These are phyloP conservation scores for Tetrahymena borealis DNA, from an alignment of 73 alveolate genomes.

Conservation along the genomic window DNA sequence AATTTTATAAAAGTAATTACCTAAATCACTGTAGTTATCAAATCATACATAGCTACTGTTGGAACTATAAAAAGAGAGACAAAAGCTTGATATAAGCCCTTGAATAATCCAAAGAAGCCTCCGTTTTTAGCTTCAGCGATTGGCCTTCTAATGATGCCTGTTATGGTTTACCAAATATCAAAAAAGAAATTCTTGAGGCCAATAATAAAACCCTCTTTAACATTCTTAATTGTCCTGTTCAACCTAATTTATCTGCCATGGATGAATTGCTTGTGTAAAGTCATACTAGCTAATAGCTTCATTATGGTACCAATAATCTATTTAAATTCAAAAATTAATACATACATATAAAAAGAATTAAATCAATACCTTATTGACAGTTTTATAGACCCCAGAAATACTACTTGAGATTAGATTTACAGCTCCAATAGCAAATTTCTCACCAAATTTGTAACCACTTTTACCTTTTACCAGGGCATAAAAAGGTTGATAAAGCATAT, in stretches of 20 bases:
- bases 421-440: constrained; percentile 40
- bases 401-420: constrained; percentile 31
- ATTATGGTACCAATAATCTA: constrained; percentile 33
- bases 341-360: neutral
- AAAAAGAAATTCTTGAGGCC: constrained; percentile 34
- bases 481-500: constrained; percentile 40
- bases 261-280: constrained; percentile 31
- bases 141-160: constrained; percentile 39
- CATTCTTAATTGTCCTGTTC: constrained; percentile 35
- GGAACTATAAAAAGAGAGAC: constrained; percentile 33
- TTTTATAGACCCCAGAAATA: constrained; percentile 39
- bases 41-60: constrained; percentile 36
- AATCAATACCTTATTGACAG: constrained; percentile 2
- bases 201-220: constrained; percentile 35
- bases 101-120: constrained; percentile 35
- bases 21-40: constrained; percentile 25
- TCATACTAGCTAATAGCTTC: constrained; percentile 21
- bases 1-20: too few relatives aligned
- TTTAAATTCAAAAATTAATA: neutral
- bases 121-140: constrained; percentile 29
- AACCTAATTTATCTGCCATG: constrained; percentile 32
- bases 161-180: constrained; percentile 8
- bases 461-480: constrained; percentile 33
- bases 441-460: constrained; percentile 46
- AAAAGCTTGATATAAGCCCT: constrained; percentile 27